Evolutionary conservation across 179 eudicot genomes (phyloP).

Genomic region (Vitellaria paradoxa): DNA sequence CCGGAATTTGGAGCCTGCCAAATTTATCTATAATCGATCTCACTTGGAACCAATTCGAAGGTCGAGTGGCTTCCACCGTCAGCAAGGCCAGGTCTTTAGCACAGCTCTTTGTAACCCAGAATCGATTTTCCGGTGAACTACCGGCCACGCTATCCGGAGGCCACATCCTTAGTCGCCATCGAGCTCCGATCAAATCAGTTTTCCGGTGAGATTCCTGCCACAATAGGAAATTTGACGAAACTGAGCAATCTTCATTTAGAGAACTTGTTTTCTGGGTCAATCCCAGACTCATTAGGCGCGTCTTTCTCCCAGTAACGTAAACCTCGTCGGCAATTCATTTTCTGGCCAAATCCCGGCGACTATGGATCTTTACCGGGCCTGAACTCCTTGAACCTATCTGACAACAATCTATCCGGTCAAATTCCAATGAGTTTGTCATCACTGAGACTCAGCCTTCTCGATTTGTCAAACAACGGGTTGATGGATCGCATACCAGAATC

Average conservation of each 20-base stretch:
- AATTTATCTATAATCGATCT: slow-evolving; percentile 44
- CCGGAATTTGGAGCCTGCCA: slow-evolving; percentile 64
- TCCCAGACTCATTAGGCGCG: slow-evolving; percentile 61
- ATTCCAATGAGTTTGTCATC: slow-evolving; percentile 59
- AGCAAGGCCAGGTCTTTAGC: slow-evolving; percentile 39
- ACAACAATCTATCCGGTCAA: slow-evolving; percentile 55
- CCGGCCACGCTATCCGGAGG: slow-evolving; percentile 42
- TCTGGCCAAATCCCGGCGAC: slow-evolving; percentile 51
- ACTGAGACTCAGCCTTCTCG: slow-evolving; percentile 56
- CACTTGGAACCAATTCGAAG: slow-evolving; percentile 44
- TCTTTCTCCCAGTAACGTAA: slow-evolving; percentile 42
- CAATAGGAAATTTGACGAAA: slow-evolving; percentile 38
- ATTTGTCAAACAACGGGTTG: slow-evolving; percentile 60
- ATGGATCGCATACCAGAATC: slow-evolving; percentile 57
- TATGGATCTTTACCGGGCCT: slow-evolving; percentile 54
- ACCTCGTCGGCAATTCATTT: slow-evolving; percentile 52
- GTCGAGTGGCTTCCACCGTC: slow-evolving; percentile 32
- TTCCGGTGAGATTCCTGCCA: slow-evolving; percentile 41
- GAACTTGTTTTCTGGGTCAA: slow-evolving; percentile 40
- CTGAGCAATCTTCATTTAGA: slow-evolving; percentile 44
- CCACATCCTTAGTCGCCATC: slow-evolving; percentile 32
- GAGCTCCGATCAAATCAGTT: slow-evolving; percentile 39
- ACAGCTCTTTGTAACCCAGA: slow-evolving; percentile 34
- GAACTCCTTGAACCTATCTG: slow-evolving; percentile 57
- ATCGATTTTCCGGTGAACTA: slow-evolving; percentile 47